Evolutionary conservation across 2,329 filamentous ascomycete genomes (phyloP), one percentile per base, ranked within the genome.

Genomic region (Podosphaera fusca): DNA sequence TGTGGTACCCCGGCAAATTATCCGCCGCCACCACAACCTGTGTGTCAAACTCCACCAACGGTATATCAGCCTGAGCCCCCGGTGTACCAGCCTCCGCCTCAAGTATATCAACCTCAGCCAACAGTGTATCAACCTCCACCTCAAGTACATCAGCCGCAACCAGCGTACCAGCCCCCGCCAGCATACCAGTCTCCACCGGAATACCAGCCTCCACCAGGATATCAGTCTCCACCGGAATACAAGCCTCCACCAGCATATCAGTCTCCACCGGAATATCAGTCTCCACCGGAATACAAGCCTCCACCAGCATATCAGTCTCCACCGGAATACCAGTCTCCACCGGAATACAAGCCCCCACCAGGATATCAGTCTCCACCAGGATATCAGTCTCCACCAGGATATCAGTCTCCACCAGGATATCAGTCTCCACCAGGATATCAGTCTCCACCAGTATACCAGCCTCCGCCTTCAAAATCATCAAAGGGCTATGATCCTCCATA

Each of bases 1-100:
- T 74, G 72, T 53, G n/a, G 34, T 53, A 21, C 33, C 14, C 49
- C 49, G 33, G n/a, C 49, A n/a, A 30, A 50, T 14, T 31, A 30
- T 12, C 10, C 47, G 9, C 31, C n/a, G 31, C 29, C 21, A 49
- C 8, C 45, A 29, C 30, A 3, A 21, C 50, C 50, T n/a, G 34
- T 33, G 21, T 53, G 36, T 36, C 29, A 34, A 10, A 14, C 30
- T 35, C 29, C 34, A n/a, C 51, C 51, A 12, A 8, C 38, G 38
- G 35, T 38, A 38, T 38, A 38, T 38, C 35, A 38, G 10, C 35
- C 35, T 6, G 6, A 5, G 5, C 35, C 35, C 5, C 35, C 35
- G 1, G 35, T 38, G 35, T 38, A 38, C 1, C 35, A 38, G 10
- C 6, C 35, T 5, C 35, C 35, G 35, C 35, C 35, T 21, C 21